phyloP scores from a whole-genome alignment of 192 early-diverging fungal genomes.

The Rhizoclosmatium globosum region DNA sequence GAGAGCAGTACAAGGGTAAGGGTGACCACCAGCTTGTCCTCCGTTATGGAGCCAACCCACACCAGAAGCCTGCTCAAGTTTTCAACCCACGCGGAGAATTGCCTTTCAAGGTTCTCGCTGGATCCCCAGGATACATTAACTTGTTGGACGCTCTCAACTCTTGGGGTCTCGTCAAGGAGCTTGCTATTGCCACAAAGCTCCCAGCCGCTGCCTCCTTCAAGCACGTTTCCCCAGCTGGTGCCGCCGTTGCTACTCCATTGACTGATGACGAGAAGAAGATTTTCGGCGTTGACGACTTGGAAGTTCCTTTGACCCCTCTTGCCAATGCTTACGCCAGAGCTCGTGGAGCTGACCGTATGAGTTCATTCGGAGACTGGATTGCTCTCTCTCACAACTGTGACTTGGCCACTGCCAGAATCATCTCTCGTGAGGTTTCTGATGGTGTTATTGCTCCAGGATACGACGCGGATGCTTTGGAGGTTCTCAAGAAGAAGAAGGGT shows the following conservation, averaged over 20 bases:
- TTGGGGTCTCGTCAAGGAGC: constrained; percentile 98
- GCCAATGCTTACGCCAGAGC: constrained; percentile 96
- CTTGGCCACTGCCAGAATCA: constrained; percentile 91
- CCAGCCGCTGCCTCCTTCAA: constrained; percentile 99
- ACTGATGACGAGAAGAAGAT: constrained; percentile 84
- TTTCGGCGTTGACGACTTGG: constrained; percentile 89
- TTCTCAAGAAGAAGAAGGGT: constrained; percentile 94
- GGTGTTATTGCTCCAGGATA: constrained; percentile 97
- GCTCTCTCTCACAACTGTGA: constrained; percentile 91
- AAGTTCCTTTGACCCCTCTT: constrained; percentile 77
- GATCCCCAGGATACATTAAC: constrained; percentile 98
- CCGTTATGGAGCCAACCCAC: constrained; percentile 98
- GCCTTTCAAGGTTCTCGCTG: constrained; percentile 91
- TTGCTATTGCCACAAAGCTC: constrained; percentile 81
- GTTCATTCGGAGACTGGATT: constrained; percentile 98
- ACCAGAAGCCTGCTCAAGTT: constrained; percentile 97
- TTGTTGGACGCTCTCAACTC: constrained; percentile 96
- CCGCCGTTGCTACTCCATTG: constrained; percentile 88
- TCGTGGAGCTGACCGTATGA: constrained; percentile 99
- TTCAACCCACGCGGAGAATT: constrained; percentile 80
- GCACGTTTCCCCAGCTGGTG: constrained; percentile 98
- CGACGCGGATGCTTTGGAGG: constrained; percentile 83
- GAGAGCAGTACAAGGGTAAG: constrained; percentile 84
- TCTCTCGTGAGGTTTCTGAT: constrained; percentile 96
- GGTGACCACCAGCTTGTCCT: constrained; percentile 78